Evolutionary conservation across 495 filamentous ascomycete genomes (phyloP).

Genomic region (Podospora bellae-mahoneyi): DNA sequence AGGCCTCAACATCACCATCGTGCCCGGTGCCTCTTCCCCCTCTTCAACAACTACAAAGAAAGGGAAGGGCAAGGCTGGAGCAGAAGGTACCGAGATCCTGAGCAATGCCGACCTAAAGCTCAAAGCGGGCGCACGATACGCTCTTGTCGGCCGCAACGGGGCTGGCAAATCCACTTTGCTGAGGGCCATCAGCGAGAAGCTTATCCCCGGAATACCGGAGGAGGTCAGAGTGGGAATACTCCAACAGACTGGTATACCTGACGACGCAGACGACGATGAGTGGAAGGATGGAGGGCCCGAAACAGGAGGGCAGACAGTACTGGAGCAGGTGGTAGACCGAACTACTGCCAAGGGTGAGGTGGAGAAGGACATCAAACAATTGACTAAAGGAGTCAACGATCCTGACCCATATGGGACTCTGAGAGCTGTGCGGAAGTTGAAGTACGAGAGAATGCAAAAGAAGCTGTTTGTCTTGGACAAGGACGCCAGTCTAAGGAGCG

Average conservation of each 20-base stretch:
- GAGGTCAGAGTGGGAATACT: conserved; percentile 64
- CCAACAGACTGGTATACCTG: conserved; percentile 60
- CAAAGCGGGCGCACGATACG: conserved; percentile 68
- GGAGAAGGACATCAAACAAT: conserved; percentile 55
- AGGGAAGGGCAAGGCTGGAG: conserved; percentile 50
- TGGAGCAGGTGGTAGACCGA: conserved; percentile 65
- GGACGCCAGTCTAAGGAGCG: conserved; percentile 68
- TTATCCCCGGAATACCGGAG: conserved; percentile 74
- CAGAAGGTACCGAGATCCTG: conserved; percentile 64
- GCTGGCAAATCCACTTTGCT: conserved; percentile 77
- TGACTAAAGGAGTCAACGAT: conserved; percentile 38
- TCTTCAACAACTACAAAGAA: conserved; percentile 38
- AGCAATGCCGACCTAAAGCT: conserved; percentile 63
- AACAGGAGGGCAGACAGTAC: conserved; percentile 44
- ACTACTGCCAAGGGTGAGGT: conserved; percentile 59
- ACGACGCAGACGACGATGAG: conserved; percentile 30
- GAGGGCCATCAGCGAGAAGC: conserved; percentile 69
- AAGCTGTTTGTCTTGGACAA: conserved; percentile 65
- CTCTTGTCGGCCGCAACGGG: conserved; percentile 72
- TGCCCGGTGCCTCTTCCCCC: conserved; percentile 33
- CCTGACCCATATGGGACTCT: conserved; percentile 55
- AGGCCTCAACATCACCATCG: conserved; percentile 60
- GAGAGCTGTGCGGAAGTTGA: conserved; percentile 55
- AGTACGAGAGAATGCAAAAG: conserved; percentile 55
- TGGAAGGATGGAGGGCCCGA: conserved; percentile 6